Conservation (phyloP, 2,329 filamentous ascomycete genomes). For the Xylariaceae sp. region DNA sequence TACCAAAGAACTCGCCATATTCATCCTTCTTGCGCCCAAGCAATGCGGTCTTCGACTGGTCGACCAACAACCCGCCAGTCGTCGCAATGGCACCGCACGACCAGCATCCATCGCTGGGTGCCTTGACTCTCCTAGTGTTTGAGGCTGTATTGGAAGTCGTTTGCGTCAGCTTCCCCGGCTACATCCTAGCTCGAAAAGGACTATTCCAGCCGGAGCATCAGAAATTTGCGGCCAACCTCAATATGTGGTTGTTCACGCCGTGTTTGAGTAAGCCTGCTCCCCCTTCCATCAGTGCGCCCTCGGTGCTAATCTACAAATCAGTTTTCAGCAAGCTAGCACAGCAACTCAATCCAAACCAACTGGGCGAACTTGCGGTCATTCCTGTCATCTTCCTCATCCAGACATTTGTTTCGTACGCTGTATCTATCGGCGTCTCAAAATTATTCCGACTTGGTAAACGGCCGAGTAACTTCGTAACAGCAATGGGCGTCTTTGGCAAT, state of each 20-base stretch:
- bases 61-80: conserved; percentile 35
- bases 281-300: neutral
- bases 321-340: conserved; percentile 97
- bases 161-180: conserved; percentile 90
- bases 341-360: conserved; percentile 86
- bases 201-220: conserved; percentile 95
- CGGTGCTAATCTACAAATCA: conserved; percentile 34
- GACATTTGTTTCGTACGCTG: conserved; percentile 79
- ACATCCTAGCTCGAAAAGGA: conserved; percentile 83
- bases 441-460: conserved; percentile 78
- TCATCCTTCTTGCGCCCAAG: conserved; percentile 44
- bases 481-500: conserved; percentile 97
- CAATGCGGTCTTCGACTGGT: conserved; percentile 20
- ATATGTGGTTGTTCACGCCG: conserved; percentile 93
- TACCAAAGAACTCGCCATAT: conserved; percentile 31
- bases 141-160: conserved; percentile 61
- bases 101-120: conserved; percentile 61
- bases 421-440: conserved; percentile 66
- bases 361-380: conserved; percentile 86
- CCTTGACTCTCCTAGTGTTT: conserved; percentile 80
- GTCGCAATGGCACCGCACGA: conserved; percentile 38
- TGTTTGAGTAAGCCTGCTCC: conserved; percentile 67
- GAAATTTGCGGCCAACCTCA: conserved; percentile 94
- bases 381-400: conserved; percentile 91
- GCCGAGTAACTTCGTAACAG: conserved; percentile 88